These are phyloP conservation scores for Penicillium aurantiogriseum DNA, from an alignment of 2,329 filamentous ascomycete genomes.

Conservation along the genomic window DNA sequence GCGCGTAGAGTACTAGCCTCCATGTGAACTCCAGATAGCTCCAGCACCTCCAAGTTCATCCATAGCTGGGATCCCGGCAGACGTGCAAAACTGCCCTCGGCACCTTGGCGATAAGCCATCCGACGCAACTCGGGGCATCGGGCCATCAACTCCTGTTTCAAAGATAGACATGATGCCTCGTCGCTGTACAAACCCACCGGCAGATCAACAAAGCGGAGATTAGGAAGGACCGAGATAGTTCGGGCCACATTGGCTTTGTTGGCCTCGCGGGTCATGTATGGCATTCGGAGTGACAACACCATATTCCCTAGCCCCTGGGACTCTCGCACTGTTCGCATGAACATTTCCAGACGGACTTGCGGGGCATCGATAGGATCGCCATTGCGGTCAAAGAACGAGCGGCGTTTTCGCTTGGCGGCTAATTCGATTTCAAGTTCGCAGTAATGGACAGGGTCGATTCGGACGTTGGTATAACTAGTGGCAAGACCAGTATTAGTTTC, in stretches of 20 bases:
- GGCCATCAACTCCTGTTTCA: constrained; percentile 81
- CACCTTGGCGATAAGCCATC: constrained; percentile 79
- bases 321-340: constrained; percentile 79
- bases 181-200: constrained; percentile 84
- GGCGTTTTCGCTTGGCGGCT: constrained; percentile 73
- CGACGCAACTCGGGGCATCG: constrained; percentile 81
- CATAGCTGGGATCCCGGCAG: constrained; percentile 57
- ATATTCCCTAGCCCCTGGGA: constrained; percentile 67
- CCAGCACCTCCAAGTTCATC: constrained; percentile 43
- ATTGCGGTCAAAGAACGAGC: constrained; percentile 71
- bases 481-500: constrained; percentile 4
- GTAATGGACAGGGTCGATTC: constrained; percentile 92
- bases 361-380: constrained; percentile 78
- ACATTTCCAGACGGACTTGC: constrained; percentile 69
- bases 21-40: constrained; percentile 39
- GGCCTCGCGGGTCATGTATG: constrained; percentile 92
- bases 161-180: constrained; percentile 69
- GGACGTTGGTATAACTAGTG: constrained; percentile 77
- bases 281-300: constrained; percentile 79
- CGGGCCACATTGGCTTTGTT: constrained; percentile 80
- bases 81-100: constrained; percentile 72
- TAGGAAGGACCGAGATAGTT: constrained; percentile 79
- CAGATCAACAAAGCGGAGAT: constrained; percentile 84
- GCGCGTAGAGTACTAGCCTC: constrained; percentile 57
- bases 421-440: constrained; percentile 82